Evolutionary conservation across 805 yeast genomes (phyloP), one percentile per base, ranked within the genome.

Genomic region (Wickerhamomyces mucosus): DNA sequence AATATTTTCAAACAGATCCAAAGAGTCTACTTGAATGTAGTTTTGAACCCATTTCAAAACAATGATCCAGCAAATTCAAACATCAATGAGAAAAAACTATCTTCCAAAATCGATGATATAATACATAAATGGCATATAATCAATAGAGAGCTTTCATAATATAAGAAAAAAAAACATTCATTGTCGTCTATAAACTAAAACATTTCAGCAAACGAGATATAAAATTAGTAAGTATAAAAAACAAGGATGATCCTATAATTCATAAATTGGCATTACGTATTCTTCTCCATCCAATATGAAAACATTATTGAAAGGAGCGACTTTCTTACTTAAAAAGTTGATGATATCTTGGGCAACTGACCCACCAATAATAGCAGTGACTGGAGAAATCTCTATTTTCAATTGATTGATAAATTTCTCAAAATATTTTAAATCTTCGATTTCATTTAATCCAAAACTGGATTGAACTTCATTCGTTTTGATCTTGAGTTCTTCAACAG

Each of bases 301-400:
- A 32, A 83, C 64, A 51, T 92, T 92, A 51, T 85, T 88, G 23
- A 88, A 64, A 3, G 96, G 95, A 26, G 75, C 65, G 44, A 83
- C 86, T 42, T 77, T 73, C 42, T 72, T 71, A 26, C 92, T 79
- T 32, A 89, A 55, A 33, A 68, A 74, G 57, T 92, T 92, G 28
- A 92, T 80, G 11, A 85, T 78, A 51, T 88, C 96, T 56, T 92
- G 98, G 3, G 94, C 81, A 16, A 89, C 56, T 2, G 84, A 68
- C 1, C 97, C 98, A 6, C 97, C 98, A 6, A 89, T 43, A 2
- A 92, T 71, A 1, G 97, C 94, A 5, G 92, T 75, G 0, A 78
- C 77, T 1, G 96, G 95, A 9, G 85, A 69, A 42, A 81, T 72
- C 48, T 86, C 94, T 3, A 84, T 50, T 18, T 59, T 56, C 13